Conservation (phyloP, 225 moss, liverwort and hornwort species). For the Pseudisothecium myosuroides region DNA sequence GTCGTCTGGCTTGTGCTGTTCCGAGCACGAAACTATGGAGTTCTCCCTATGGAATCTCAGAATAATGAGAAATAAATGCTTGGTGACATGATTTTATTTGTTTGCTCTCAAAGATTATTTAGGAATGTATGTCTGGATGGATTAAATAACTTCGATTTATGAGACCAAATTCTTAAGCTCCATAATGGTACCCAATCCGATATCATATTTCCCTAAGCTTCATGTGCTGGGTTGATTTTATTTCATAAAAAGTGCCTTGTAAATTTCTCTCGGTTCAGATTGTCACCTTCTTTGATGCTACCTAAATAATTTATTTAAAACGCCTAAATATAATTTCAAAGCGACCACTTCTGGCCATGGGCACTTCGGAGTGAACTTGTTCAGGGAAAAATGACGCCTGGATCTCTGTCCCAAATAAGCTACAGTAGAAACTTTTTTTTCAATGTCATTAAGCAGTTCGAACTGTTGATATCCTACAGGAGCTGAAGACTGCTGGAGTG, state of each 20-base stretch:
- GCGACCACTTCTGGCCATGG: background rate
- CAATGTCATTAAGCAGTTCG: background rate
- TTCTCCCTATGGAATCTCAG: background rate
- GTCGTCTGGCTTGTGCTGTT: background rate
- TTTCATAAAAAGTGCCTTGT: background rate
- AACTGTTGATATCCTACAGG: constrained; percentile 29
- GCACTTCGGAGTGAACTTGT: background rate
- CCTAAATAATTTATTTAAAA: background rate
- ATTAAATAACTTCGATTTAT: background rate
- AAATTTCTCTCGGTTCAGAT: background rate
- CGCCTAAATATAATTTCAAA: background rate
- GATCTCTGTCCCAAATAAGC: background rate
- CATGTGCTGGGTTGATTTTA: background rate
- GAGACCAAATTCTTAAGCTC: background rate
- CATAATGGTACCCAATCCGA: background rate
- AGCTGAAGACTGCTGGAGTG: constrained; percentile 67
- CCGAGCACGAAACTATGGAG: background rate
- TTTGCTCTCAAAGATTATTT: background rate
- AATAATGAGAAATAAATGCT: background rate
- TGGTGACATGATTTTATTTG: background rate
- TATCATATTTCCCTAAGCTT: background rate
- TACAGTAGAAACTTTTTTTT: background rate
- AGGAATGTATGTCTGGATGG: background rate
- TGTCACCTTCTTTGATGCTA: background rate
- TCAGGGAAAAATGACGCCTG: background rate